These are phyloP conservation scores for Solanum chmielewskii DNA, from an alignment of 257 asterid genomes.

Conservation along the genomic window DNA sequence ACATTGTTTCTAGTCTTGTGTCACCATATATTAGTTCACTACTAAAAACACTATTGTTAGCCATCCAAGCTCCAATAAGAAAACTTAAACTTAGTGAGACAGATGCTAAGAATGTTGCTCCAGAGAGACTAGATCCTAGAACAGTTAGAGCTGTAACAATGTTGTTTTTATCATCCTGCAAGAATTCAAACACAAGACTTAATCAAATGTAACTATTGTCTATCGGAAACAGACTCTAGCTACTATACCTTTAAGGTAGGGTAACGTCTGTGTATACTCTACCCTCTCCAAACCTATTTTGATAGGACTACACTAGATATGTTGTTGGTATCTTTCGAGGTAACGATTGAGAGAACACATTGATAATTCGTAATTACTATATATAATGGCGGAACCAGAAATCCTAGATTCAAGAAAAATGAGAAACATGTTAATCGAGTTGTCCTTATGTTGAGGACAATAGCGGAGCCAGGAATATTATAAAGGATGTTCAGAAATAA, in stretches of 20 bases:
- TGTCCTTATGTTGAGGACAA: too few species aligned
- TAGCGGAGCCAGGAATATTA: accelerated
- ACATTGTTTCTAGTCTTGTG: conserved; percentile 12
- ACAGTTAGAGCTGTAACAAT: conserved; percentile 9
- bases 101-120: conserved; percentile 40
- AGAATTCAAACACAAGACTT: not conserved
- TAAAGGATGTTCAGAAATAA: too few species aligned
- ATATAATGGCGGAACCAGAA: too few species aligned
- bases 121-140: conserved; percentile 8
- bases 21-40: conserved; percentile 32
- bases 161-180: not conserved
- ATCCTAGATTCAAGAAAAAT: too few species aligned
- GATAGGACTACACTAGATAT: not conserved
- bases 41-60: conserved; percentile 17
- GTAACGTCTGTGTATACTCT: not conserved
- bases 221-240: not conserved
- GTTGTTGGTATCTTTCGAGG: not conserved
- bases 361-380: not conserved
- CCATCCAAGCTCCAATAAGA: conserved; percentile 44
- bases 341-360: not conserved
- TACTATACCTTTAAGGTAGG: too few species aligned
- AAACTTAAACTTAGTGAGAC: conserved; percentile 36
- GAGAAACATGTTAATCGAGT: too few species aligned
- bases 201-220: not conserved
- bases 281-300: not conserved